Conservation (phyloP, 208 protist species). For the Strigomonas oncopelti region DNA sequence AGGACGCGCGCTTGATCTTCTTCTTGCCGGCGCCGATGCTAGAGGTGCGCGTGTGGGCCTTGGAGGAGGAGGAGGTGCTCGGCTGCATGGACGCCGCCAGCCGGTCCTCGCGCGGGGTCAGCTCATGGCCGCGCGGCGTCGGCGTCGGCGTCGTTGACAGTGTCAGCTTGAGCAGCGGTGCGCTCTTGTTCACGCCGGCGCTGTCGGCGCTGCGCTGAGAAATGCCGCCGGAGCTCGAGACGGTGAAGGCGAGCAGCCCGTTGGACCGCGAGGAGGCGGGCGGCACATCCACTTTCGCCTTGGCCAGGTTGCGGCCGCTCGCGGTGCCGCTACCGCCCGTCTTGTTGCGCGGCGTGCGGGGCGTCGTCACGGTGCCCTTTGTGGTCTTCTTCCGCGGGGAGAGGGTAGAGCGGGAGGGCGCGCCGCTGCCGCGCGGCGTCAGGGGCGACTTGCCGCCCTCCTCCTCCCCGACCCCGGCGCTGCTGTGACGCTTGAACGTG, state of each 20-base stretch:
- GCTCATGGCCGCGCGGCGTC: background rate
- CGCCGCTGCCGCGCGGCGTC: constrained; percentile 6
- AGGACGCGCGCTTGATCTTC: constrained; percentile 10
- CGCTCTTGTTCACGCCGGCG: constrained; percentile 5
- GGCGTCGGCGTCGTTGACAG: background rate
- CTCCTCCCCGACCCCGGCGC: background rate
- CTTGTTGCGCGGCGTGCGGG: constrained; percentile 10
- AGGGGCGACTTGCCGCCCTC: constrained; percentile 3
- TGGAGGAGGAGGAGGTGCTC: background rate
- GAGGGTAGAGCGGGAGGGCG: background rate
- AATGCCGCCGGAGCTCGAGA: background rate
- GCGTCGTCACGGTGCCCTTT: background rate
- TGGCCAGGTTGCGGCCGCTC: background rate
- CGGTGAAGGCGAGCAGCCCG: background rate
- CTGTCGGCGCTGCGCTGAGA: background rate
- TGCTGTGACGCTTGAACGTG: background rate
- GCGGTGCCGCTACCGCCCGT: background rate
- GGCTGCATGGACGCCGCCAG: background rate
- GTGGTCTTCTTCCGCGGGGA: constrained; percentile 7
- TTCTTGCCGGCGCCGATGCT: constrained; percentile 13
- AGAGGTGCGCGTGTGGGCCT: background rate
- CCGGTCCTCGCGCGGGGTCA: background rate
- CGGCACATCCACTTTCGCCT: background rate
- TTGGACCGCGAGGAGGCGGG: background rate
- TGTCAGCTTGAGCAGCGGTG: background rate